Percentiles rank a stretch among this genome's conserved stretches.
Evolutionary conservation across 345 rosid species (phyloP).

Genomic region (Citrus trifoliata): DNA sequence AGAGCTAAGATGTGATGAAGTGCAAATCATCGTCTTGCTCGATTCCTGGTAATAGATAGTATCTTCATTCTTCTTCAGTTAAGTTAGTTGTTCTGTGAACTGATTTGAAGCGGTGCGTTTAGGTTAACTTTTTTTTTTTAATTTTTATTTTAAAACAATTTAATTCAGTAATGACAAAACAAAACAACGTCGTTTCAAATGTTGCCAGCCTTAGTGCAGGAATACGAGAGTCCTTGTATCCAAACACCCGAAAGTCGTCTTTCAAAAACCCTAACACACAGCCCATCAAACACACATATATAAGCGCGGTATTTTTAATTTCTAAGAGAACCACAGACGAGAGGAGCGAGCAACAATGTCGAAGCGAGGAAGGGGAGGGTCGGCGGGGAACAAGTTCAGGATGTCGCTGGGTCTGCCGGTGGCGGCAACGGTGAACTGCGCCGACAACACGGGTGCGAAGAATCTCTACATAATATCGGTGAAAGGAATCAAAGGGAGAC

Average conservation of each 20-base stretch:
- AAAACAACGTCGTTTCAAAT: neutral
- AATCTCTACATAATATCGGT: conserved; percentile 91
- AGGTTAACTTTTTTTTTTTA: no score
- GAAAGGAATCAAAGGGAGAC: conserved; percentile 92
- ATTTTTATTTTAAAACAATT: no score
- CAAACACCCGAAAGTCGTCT: conserved; percentile 6
- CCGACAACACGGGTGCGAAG: conserved; percentile 78
- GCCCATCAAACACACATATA: neutral
- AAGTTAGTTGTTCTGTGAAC: no score
- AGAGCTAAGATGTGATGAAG: conserved; percentile 21
- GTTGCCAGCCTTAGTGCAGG: neutral
- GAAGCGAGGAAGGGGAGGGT: conserved; percentile 64
- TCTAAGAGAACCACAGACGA: neutral
- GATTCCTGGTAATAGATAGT: neutral
- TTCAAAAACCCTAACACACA: conserved; percentile 19
- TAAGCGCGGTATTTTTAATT: neutral
- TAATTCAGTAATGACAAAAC: no score
- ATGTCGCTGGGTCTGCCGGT: conserved; percentile 84
- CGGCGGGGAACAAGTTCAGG: conserved; percentile 78
- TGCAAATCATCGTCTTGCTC: conserved; percentile 19
- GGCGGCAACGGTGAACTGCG: conserved; percentile 76
- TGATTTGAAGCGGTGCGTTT: conserved; percentile 6
- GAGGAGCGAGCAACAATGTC: conserved; percentile 33
- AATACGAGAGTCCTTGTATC: neutral
- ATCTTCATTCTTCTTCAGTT: no score